Conservation (phyloP, 352 stramenopile species). For the Phytophthora idaei region DNA sequence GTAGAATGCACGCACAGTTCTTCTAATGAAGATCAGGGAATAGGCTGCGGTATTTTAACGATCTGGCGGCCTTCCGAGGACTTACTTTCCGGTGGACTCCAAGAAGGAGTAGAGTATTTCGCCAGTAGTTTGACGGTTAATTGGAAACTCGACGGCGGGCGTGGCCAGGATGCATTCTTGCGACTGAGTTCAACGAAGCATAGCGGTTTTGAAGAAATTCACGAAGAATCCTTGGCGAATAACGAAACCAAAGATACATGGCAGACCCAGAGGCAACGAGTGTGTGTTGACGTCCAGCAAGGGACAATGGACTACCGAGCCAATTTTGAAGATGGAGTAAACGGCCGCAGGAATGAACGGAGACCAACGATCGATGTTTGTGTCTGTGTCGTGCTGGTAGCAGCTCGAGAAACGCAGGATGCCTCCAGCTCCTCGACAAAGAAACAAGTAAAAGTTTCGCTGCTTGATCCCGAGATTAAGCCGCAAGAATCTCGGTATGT, state of each 20-base stretch:
- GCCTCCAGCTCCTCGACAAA: conserved; percentile 20
- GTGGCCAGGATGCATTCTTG: conserved; percentile 47
- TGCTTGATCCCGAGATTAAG: conserved; percentile 35
- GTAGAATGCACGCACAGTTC: conserved; percentile 59
- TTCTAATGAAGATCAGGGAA: conserved; percentile 20
- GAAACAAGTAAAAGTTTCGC: conserved; percentile 25
- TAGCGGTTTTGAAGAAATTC: conserved; percentile 46
- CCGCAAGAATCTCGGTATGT: conserved; percentile 39
- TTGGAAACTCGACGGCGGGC: conserved; percentile 61
- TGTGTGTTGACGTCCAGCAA: conserved; percentile 36
- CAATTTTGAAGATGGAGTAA: conserved; percentile 32
- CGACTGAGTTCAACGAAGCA: conserved; percentile 71
- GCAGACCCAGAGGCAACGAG: background rate
- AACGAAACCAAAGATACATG: conserved; percentile 2
- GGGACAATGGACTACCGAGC: conserved; percentile 32
- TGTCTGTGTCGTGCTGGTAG: conserved; percentile 51
- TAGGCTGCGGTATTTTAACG: conserved; percentile 52
- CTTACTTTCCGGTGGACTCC: conserved; percentile 42
- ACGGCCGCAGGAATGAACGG: conserved; percentile 29
- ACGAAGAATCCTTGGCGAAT: conserved; percentile 2
- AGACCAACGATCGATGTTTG: conserved; percentile 53
- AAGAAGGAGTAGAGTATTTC: conserved; percentile 64
- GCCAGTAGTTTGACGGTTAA: conserved; percentile 66
- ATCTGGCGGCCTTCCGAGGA: conserved; percentile 72
- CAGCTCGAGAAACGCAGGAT: conserved; percentile 37